Conservation (phyloP, 1,284 basidiomycete genomes). For the Moesziomyces sp. region DNA sequence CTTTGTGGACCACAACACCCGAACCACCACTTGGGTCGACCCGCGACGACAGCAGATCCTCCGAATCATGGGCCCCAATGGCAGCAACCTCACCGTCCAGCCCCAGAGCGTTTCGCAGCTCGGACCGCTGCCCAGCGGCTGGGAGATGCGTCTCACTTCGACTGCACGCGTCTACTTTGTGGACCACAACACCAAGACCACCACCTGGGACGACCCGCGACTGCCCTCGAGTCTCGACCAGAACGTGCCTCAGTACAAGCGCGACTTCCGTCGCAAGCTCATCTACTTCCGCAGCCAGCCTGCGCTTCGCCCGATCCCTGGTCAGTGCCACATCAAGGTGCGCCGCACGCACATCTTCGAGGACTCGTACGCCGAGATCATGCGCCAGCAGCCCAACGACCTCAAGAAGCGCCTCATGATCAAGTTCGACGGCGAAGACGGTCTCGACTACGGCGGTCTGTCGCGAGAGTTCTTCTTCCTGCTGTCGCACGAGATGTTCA, state of each 20-base stretch:
- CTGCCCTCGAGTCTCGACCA: conserved; percentile 84
- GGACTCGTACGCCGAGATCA: conserved; percentile 94
- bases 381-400: conserved; percentile 92
- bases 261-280: conserved; percentile 96
- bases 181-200: conserved; percentile 92
- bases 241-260: conserved; percentile 98
- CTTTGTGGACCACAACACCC: conserved; percentile 90
- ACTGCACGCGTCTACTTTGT: conserved; percentile 95
- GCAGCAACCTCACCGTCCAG: conserved; percentile 80
- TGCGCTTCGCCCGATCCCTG: conserved; percentile 80
- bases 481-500: conserved; percentile 85
- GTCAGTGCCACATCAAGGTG: conserved; percentile 97
- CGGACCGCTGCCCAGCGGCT: conserved; percentile 92
- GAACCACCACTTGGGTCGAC: conserved; percentile 98
- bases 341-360: conserved; percentile 92
- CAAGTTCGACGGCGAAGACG: conserved; percentile 98
- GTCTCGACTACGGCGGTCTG: conserved; percentile 96
- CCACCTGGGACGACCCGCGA: conserved; percentile 93
- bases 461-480: conserved; percentile 99
- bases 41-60: conserved; percentile 87
- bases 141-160: conserved; percentile 95
- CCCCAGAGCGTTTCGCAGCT: conserved; percentile 87
- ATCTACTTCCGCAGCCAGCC: conserved; percentile 99
- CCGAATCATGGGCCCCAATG: conserved; percentile 85
- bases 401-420: conserved; percentile 97